These are phyloP conservation scores for Xerocomus tenax DNA, from an alignment of 1,284 basidiomycete species.

Conservation along the genomic window DNA sequence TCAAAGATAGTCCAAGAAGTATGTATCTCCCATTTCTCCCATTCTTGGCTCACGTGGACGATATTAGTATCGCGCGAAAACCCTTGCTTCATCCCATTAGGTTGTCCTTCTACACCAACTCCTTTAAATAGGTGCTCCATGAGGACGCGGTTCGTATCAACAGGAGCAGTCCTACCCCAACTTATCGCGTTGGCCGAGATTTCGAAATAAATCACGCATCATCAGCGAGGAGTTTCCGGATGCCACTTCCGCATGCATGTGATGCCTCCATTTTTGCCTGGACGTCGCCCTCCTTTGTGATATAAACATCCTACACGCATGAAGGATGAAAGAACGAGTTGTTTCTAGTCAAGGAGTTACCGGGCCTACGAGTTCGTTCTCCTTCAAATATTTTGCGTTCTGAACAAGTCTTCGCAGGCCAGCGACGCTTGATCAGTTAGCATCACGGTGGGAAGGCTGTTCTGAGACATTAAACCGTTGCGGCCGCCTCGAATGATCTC, in stretches of 20 bases:
- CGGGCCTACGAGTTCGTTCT: no score
- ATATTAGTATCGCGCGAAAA: constrained; percentile 70
- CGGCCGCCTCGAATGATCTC: no score
- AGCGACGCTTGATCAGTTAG: no score
- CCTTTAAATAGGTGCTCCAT: constrained; percentile 76
- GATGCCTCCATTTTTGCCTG: not conserved
- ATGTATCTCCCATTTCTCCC: constrained; percentile 16
- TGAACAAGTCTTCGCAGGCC: no score
- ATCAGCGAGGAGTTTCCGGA: not conserved
- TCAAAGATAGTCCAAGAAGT: constrained; percentile 62
- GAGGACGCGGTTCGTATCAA: constrained; percentile 79
- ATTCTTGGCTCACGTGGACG: constrained; percentile 2
- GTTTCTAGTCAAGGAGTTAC: not conserved
- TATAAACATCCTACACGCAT: not conserved
- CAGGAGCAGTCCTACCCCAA: constrained; percentile 31
- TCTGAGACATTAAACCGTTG: no score
- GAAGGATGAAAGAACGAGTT: not conserved
- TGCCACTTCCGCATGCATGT: constrained; percentile 8
- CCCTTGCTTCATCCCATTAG: constrained; percentile 68
- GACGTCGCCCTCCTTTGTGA: not conserved
- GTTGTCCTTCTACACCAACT: constrained; percentile 65
- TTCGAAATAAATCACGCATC: constrained; percentile 4
- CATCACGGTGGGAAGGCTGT: no score
- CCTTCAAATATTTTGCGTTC: constrained; percentile 5
- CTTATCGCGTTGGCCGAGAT: constrained; percentile 8